Evolutionary conservation across 208 protist species (phyloP).

Genomic region (Leishmania guyanensis): DNA sequence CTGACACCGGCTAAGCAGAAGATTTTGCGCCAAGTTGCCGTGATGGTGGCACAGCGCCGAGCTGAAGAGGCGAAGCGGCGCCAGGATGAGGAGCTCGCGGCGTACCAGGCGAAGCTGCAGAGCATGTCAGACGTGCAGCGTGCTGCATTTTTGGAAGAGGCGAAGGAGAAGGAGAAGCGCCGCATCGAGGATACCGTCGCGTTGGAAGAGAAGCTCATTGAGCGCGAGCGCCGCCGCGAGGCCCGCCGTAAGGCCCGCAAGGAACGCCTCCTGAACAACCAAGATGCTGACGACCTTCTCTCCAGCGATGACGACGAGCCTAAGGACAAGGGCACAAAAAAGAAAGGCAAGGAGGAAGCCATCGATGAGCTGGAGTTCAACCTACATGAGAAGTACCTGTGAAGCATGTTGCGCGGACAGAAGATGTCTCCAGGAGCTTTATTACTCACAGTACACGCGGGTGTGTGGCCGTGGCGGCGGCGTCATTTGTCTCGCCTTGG

Average conservation of each 20-base stretch:
- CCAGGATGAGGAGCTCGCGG: constrained; percentile 43
- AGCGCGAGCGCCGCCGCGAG: constrained; percentile 34
- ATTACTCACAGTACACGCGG: background rate
- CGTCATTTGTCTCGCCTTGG: background rate
- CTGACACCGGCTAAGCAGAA: constrained; percentile 32
- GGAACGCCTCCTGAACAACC: constrained; percentile 36
- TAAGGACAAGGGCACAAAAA: constrained; percentile 22
- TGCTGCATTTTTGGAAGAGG: constrained; percentile 45
- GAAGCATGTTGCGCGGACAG: background rate
- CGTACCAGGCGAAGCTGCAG: constrained; percentile 51
- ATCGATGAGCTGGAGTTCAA: constrained; percentile 42
- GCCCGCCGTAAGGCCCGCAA: constrained; percentile 43
- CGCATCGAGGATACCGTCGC: constrained; percentile 35
- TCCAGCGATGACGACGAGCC: constrained; percentile 46
- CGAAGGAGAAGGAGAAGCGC: constrained; percentile 44
- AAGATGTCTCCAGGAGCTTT: background rate
- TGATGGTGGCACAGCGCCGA: constrained; percentile 26
- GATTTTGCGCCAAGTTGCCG: constrained; percentile 37
- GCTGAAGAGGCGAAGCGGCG: constrained; percentile 50
- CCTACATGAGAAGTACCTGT: constrained; percentile 35
- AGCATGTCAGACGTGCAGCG: constrained; percentile 48
- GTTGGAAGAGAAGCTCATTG: constrained; percentile 31
- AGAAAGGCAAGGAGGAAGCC: constrained; percentile 29
- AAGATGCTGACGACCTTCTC: constrained; percentile 24
- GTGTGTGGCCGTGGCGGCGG: background rate